Evolutionary conservation across 768 basidiomycete genomes (phyloP).

Genomic region (Inosperma sp.): DNA sequence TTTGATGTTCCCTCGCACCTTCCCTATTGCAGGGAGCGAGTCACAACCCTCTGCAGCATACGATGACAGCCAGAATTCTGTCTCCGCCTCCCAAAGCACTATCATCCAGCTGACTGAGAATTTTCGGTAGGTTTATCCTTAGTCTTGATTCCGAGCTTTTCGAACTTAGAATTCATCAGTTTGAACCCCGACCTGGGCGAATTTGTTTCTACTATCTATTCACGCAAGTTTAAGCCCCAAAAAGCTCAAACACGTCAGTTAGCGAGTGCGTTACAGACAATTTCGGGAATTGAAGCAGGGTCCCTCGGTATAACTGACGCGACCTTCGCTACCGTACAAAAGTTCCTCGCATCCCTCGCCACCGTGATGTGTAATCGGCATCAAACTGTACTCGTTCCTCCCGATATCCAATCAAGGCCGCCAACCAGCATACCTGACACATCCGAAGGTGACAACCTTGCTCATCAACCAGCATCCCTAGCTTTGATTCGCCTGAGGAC

Average conservation of each 20-base stretch:
- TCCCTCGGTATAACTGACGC: conserved; percentile 22
- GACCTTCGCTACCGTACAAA: conserved; percentile 27
- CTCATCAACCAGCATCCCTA: conserved; percentile 40
- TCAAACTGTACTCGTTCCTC: conserved; percentile 30
- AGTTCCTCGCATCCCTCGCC: conserved; percentile 33
- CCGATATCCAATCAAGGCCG: conserved; percentile 16
- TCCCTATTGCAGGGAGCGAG: background rate
- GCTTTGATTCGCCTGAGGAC: conserved; percentile 40
- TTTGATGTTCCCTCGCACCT: conserved; percentile 33
- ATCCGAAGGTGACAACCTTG: conserved; percentile 16
- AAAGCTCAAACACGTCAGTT: conserved; percentile 41
- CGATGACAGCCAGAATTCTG: conserved; percentile 15
- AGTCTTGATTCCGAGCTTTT: background rate
- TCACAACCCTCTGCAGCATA: conserved; percentile 10
- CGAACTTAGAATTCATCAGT: conserved; percentile 24
- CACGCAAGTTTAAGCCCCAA: conserved; percentile 44
- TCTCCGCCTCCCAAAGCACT: conserved; percentile 30
- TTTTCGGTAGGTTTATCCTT: conserved; percentile 36
- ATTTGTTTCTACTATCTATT: conserved; percentile 50
- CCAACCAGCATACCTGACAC: conserved; percentile 10
- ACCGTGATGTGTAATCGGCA: conserved; percentile 40
- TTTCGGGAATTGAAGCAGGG: conserved; percentile 20
- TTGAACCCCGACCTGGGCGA: conserved; percentile 51
- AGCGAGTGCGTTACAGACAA: conserved; percentile 29
- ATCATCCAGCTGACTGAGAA: conserved; percentile 49